phyloP scores from a whole-genome alignment of 352 stramenopile species.

The Halophytophthora batemanensis region DNA sequence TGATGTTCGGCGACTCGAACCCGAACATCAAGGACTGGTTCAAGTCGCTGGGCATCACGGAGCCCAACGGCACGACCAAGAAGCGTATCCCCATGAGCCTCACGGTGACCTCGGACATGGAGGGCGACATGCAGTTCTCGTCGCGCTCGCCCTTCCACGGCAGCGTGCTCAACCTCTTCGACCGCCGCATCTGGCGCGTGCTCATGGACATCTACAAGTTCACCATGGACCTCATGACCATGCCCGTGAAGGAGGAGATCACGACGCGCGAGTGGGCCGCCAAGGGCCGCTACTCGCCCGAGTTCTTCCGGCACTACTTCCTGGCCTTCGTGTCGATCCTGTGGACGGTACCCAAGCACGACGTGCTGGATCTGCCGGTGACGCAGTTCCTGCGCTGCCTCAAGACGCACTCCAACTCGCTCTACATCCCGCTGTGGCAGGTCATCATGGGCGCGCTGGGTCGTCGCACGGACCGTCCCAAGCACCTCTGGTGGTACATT shows the following conservation, averaged over 20 bases:
- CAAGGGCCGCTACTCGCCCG: slow-evolving; percentile 66
- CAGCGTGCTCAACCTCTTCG: slow-evolving; percentile 61
- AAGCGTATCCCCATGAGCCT: slow-evolving; percentile 88
- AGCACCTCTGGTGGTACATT: slow-evolving; percentile 85
- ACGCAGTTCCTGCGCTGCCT: slow-evolving; percentile 86
- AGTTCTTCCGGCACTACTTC: slow-evolving; percentile 89
- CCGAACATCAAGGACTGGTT: slow-evolving; percentile 91
- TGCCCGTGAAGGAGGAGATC: slow-evolving; percentile 71
- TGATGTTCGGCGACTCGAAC: slow-evolving; percentile 91
- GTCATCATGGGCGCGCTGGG: slow-evolving; percentile 73
- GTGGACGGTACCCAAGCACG: slow-evolving; percentile 82
- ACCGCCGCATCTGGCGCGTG: slow-evolving; percentile 77
- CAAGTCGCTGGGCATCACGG: slow-evolving; percentile 78
- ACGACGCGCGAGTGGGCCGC: slow-evolving; percentile 77
- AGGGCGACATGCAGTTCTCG: slow-evolving; percentile 83
- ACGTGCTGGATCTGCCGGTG: slow-evolving; percentile 78
- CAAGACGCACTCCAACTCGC: slow-evolving; percentile 84
- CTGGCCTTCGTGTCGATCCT: slow-evolving; percentile 83
- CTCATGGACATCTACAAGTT: slow-evolving; percentile 87
- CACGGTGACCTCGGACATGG: slow-evolving; percentile 78
- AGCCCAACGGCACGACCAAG: slow-evolving; percentile 82
- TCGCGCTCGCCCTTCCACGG: slow-evolving; percentile 74
- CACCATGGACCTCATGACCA: slow-evolving; percentile 83
- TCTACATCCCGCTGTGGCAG: slow-evolving; percentile 87
- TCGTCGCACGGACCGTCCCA: slow-evolving; percentile 71